Percentiles rank a stretch among this genome's conserved stretches.
Evolutionary conservation across 23 red algal species (phyloP).

Genomic region (Rhodosorus marinus): DNA sequence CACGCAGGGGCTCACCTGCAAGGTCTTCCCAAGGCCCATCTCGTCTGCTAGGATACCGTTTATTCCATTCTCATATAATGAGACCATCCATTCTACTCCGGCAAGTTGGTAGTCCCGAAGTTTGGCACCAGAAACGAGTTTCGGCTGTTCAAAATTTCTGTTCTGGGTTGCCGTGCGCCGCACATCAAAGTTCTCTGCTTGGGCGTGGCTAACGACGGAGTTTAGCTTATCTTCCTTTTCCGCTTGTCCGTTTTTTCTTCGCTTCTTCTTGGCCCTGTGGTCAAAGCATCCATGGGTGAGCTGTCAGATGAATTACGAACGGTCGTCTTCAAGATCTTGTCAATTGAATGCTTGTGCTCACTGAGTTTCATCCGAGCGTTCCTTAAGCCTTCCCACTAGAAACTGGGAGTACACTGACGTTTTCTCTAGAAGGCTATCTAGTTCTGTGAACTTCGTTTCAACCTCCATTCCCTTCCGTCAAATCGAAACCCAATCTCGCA

Average conservation of each 20-base stretch:
- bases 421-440: constrained; percentile 5
- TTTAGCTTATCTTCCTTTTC: background rate
- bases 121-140: background rate
- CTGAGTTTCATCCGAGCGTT: constrained; percentile 1
- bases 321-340: background rate
- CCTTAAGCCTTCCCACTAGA: background rate
- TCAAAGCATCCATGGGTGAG: background rate
- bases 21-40: constrained; percentile 32
- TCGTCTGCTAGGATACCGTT: constrained; percentile 31
- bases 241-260: background rate
- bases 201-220: background rate
- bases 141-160: background rate
- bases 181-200: constrained; percentile 1
- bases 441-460: too few relatives aligned
- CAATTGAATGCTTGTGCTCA: background rate
- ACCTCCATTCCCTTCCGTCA: too few relatives aligned
- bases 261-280: background rate
- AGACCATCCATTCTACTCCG: constrained; percentile 26
- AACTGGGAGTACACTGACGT: constrained; percentile 1
- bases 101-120: constrained; percentile 26
- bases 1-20: constrained; percentile 7
- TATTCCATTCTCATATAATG: constrained; percentile 34
- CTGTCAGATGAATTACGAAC: background rate
- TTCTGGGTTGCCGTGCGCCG: background rate
- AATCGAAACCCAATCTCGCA: too few relatives aligned